Base-by-base conservation (phyloP, 108 stramenopile species). In the Licmophora abbreviata region DNA sequence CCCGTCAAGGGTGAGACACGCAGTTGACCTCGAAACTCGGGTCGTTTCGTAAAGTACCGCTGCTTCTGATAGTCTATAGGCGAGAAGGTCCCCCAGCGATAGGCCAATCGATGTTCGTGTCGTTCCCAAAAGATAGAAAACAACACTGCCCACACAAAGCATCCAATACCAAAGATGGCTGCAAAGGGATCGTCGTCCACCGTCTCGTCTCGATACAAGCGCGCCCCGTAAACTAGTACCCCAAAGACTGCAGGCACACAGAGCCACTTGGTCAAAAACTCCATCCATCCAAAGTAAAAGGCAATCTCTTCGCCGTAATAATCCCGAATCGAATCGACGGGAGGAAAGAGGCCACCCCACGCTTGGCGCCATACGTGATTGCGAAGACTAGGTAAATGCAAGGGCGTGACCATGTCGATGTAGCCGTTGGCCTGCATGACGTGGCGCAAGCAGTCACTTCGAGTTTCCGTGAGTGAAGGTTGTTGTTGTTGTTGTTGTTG, bases 281-380 rank as follows among this genome's bases (percentile, higher is more conserved):
- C 61, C 79, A 85, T 75, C 74, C 77, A 85, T 26, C 73, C 83
- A 70, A 85, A 85, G 48, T 79, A 78, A 48, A 77, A 76, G 27
- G 74, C 83, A 27, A 85, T 60, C 25, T 57, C 58, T 31, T 72
- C 68, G 7, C 83, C 83, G 29, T 78, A 85, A 45, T 85, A 85
- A 15, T 58, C 59, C 18, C 64, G 43, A 30, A 85, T 85, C 0
- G 61, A 31, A 15, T 73, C 56, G 12, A 78, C 32, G n/a, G 79
- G 79, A 18, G 71, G 71, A 56, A 37, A 60, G 34, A 74, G 43
- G 12, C 18, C 38, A 4, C 56, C 12, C 12, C 31, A 66, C 29
- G 30, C 12, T n/a, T 69, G 46, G 27, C 49, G 56, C 14, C 63
- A 34, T 43, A 85, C 68, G 22, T 58, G 43, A 4, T 54, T 35